Conservation (phyloP, 2,329 filamentous ascomycete genomes). For the Epichloe aotearoae region DNA sequence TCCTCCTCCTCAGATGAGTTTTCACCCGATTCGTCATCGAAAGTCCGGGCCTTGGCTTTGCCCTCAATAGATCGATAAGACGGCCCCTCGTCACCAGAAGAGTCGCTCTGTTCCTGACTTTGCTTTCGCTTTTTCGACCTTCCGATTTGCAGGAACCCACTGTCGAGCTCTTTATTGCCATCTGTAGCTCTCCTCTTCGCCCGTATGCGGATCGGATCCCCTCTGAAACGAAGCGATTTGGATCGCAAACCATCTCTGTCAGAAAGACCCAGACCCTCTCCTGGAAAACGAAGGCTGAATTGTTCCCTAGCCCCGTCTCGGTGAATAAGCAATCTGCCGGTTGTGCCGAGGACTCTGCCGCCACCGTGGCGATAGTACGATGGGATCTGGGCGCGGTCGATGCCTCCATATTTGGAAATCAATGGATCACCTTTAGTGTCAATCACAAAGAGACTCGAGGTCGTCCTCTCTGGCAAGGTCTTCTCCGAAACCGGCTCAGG, state of each 20-base stretch:
- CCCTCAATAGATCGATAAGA: slow-evolving; percentile 54
- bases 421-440: slow-evolving; percentile 68
- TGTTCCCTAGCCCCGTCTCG: slow-evolving; percentile 44
- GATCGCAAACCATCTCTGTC: slow-evolving; percentile 37
- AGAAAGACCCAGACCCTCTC: slow-evolving; percentile 21
- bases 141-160: slow-evolving; percentile 36
- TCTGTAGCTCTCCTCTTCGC: slow-evolving; percentile 10
- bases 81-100: slow-evolving; percentile 34
- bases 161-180: slow-evolving; percentile 14
- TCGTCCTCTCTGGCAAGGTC: not conserved
- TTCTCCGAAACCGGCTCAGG: slow-evolving; percentile 1
- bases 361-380: slow-evolving; percentile 54
- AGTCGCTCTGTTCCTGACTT: slow-evolving; percentile 18
- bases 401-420: slow-evolving; percentile 55
- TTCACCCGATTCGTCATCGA: slow-evolving; percentile 36
- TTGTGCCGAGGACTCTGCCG: slow-evolving; percentile 58
- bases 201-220: slow-evolving; percentile 28
- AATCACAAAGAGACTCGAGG: slow-evolving; percentile 35
- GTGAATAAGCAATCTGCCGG: slow-evolving; percentile 50
- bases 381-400: slow-evolving; percentile 61
- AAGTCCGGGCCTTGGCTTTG: slow-evolving; percentile 39
- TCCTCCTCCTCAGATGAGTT: slow-evolving; percentile 23
- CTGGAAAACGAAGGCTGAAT: slow-evolving; percentile 35
- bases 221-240: slow-evolving; percentile 20
- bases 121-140: slow-evolving; percentile 30